phyloP scores from a whole-genome alignment of 345 rosid species.

The Arabidopsis arenosa region DNA sequence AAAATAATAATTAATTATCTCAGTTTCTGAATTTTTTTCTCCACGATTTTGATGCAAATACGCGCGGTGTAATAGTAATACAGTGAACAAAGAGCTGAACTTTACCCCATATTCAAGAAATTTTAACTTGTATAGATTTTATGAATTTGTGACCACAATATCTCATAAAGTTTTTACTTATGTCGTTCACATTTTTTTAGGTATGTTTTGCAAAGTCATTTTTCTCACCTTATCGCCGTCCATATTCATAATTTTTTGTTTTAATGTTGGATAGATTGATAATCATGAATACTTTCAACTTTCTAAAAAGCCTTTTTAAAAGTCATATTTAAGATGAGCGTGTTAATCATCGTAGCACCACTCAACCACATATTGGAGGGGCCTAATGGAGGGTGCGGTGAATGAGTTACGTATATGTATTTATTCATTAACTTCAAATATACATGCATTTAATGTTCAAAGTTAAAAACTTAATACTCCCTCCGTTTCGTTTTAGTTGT shows the following conservation, averaged over 20 bases:
- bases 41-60: background rate
- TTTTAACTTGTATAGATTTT: too few relatives aligned
- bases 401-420: background rate
- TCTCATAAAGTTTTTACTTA: background rate
- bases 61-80: too few relatives aligned
- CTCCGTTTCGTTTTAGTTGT: too few relatives aligned
- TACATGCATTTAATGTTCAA: conserved; percentile 13
- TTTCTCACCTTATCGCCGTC: conserved; percentile 33
- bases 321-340: conserved; percentile 34
- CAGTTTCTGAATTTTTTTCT: background rate
- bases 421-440: background rate
- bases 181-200: background rate
- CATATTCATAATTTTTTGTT: conserved; percentile 14
- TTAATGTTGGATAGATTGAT: conserved; percentile 31
- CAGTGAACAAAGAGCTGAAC: background rate
- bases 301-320: conserved; percentile 23
- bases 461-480: too few relatives aligned
- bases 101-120: background rate
- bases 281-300: conserved; percentile 29
- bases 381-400: background rate
- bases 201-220: conserved; percentile 6
- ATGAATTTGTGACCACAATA: background rate
- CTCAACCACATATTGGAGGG: conserved; percentile 30
- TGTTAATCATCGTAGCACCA: conserved; percentile 35
- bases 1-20: too few relatives aligned